phyloP scores from a whole-genome alignment of 768 basidiomycete genomes.

The Leccinellum rugosiceps region DNA sequence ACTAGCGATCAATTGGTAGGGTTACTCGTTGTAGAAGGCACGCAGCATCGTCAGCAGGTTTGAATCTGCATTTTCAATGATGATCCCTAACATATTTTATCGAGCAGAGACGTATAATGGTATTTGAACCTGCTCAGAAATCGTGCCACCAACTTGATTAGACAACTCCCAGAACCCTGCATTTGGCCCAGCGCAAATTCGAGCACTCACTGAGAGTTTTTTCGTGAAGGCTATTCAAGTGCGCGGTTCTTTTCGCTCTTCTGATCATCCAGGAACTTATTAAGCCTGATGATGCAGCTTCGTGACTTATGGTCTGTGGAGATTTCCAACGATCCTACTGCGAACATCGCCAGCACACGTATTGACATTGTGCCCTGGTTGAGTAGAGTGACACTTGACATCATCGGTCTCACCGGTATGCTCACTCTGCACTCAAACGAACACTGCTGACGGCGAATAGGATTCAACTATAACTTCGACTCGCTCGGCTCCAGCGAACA shows the following conservation, averaged over 20 bases:
- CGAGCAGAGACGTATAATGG: constrained; percentile 30
- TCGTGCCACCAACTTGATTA: not conserved
- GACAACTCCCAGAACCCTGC: constrained; percentile 51
- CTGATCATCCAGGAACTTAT: not conserved
- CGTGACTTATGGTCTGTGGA: constrained; percentile 46
- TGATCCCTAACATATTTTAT: not conserved
- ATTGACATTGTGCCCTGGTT: constrained; percentile 36
- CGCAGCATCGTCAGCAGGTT: constrained; percentile 41
- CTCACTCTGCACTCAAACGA: not conserved
- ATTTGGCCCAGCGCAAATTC: constrained; percentile 57
- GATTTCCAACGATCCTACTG: constrained; percentile 25
- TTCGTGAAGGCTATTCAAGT: constrained; percentile 43
- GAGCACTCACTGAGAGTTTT: constrained; percentile 56
- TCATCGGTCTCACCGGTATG: constrained; percentile 41
- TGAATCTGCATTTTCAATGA: not conserved
- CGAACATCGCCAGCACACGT: constrained; percentile 9
- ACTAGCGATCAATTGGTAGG: constrained; percentile 32
- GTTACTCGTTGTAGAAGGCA: constrained; percentile 43
- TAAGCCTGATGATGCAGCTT: constrained; percentile 26
- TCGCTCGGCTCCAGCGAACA: constrained; percentile 24
- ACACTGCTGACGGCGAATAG: constrained; percentile 15
- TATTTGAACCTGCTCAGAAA: not conserved
- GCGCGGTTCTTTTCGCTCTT: not conserved
- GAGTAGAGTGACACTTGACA: constrained; percentile 36
- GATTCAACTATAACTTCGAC: constrained; percentile 38